Base-by-base conservation (phyloP, 148 eudicot genomes). In the Rhododendron vialii region DNA sequence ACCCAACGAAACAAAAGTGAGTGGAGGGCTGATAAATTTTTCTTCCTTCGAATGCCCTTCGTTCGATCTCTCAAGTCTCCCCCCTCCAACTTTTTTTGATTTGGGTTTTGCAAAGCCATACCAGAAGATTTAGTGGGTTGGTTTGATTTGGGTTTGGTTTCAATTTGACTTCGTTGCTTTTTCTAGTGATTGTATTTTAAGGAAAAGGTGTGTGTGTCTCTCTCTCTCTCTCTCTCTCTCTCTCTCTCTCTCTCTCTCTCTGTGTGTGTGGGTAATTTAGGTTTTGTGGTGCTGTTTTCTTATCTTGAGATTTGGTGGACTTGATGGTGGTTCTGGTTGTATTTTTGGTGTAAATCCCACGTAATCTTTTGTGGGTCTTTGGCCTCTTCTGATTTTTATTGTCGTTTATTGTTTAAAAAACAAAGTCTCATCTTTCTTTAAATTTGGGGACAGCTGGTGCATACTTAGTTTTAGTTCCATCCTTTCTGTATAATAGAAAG, bases 271-370 rank as follows among this genome's bases (percentile, higher is more conserved):
- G n/a, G 48, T 33, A 48, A 86, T 89, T 79, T 86, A 87, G 86
- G 84, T 85, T 90, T 82, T 1, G 65, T 48, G 83, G 73, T 89
- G 45, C 53, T 78, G 80, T 84, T 71, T 84, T 84, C 80, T 86
- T 78, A 71, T 84, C 77, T 65, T 47, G 63, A 45, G 84, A 81
- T 93, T 92, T 43, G 87, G 88, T 87, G 45, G 85, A 78, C 80
- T 86, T 84, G 83, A 69, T 88, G 87, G 91, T 92, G 92, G 92
- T 88, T 93, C 91, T 82, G 90, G 89, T 92, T 87, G 80, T 88
- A 77, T 89, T 89, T 88, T 85, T 86, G 93, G 92, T 90, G 80
- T 89, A 89, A 88, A 89, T 88, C 88, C 82, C 83, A 81, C 50
- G 61, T 82, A 84, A 77, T 80, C 33, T 75, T 85, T 82, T 24